Conservation (phyloP, 2,329 filamentous ascomycete species). For the Talaromyces marneffei region DNA sequence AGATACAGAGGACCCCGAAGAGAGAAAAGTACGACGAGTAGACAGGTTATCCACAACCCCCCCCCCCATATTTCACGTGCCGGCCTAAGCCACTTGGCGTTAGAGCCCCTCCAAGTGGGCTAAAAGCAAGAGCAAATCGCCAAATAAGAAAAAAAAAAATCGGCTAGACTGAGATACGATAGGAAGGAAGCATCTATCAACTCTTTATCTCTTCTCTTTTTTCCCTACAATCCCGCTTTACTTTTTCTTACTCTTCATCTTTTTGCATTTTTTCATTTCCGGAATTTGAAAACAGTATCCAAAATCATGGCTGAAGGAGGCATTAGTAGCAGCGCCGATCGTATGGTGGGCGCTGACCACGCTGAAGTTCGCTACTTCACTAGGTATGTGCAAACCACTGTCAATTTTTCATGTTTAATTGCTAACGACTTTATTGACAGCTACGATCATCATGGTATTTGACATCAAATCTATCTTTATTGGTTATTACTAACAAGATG, state of each 20-base stretch:
- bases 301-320: conserved; percentile 6
- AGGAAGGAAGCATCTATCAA: conserved; percentile 1
- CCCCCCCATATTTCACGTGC: conserved; percentile 25
- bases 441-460: conserved; percentile 93
- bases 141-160: conserved; percentile 5
- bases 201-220: neutral
- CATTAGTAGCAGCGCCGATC: conserved; percentile 41
- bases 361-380: conserved; percentile 99
- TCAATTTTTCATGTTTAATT: neutral
- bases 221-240: neutral
- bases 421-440: conserved; percentile 44
- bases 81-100: neutral
- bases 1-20: neutral
- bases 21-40: neutral
- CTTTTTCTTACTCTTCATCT: neutral
- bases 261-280: neutral
- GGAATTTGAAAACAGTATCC: neutral
- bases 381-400: conserved; percentile 55
- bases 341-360: conserved; percentile 65
- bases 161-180: conserved; percentile 10
- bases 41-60: neutral
- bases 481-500: conserved; percentile 14
- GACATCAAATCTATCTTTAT: neutral
- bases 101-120: conserved; percentile 15
- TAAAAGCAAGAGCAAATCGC: conserved; percentile 1